Evolutionary conservation across 805 yeast genomes (phyloP), one percentile per base, ranked within the genome.

Genomic region (Kuraishia cidri): DNA sequence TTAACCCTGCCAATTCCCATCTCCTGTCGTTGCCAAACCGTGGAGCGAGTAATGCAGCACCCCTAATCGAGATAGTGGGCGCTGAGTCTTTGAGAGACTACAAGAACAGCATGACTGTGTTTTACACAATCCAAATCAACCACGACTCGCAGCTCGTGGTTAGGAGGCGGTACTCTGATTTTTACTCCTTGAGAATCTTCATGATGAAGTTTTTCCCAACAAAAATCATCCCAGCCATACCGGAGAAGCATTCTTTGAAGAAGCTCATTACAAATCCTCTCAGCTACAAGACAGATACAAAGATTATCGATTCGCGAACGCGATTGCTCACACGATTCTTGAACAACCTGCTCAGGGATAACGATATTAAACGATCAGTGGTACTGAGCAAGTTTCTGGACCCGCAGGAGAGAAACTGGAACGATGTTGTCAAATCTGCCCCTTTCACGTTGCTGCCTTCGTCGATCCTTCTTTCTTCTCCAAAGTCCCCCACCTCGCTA

Each of bases 181-280:
- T 92, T 49, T 94, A 79, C 44, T 76, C 88, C 25, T 64, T 92
- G 24, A 66, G 96, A 36, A 76, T 74, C 19, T 70, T 78, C 4
- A 60, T 92, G 22, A 60, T 75, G 2, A 74, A 77, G 41, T 63
- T 88, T 34, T 79, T 81, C 45, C 98, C 97, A 4, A 75, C 94
- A 4, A 57, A 83, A n/a, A 72, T 92, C 8, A 75, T 92, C 7
- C 97, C 99, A 3, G 96, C 97, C 1, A 85, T 92, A n/a, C 98
- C 98, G 0, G 82, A 79, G 50, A 83, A 82, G 47, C 92, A 82
- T 40, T 65, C 77, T 2, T 41, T 73, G 11, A 56, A 70, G 28
- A 40, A 47, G 25, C 39, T 55, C 13, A 37, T 58, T 13, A 43
- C 43, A 18, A 48, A 48, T 31, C 62, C 62, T 2, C 48, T 56